Percentiles rank a stretch among this genome's conserved stretches.
Evolutionary conservation across 169 alveolate species (phyloP).

Genomic region (Plasmodium yoelii): DNA sequence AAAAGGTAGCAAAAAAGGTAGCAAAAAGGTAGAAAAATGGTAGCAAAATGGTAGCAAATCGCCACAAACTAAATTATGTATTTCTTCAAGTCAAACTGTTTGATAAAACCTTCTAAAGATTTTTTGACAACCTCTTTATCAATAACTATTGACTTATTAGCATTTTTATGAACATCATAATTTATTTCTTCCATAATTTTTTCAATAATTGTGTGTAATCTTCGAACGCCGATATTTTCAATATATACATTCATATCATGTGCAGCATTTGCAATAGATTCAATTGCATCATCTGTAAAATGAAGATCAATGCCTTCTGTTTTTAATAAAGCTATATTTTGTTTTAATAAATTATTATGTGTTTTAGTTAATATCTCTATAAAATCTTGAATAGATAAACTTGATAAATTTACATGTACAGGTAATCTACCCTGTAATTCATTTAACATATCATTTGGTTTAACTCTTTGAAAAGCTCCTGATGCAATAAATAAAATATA

Average conservation of each 20-base stretch:
- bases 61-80: conserved; percentile 33
- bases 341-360: conserved; percentile 85
- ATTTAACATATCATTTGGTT: conserved; percentile 91
- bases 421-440: conserved; percentile 95
- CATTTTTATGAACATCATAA: conserved; percentile 64
- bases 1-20: neutral
- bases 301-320: conserved; percentile 87
- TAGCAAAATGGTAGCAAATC: neutral
- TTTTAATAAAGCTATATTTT: conserved; percentile 86
- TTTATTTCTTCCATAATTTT: conserved; percentile 76
- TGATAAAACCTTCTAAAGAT: conserved; percentile 58
- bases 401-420: conserved; percentile 85
- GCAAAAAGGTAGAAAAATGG: neutral
- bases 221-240: conserved; percentile 93
- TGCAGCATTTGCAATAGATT: conserved; percentile 78
- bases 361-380: conserved; percentile 87
- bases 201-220: conserved; percentile 92
- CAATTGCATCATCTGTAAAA: conserved; percentile 86
- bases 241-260: conserved; percentile 86
- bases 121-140: conserved; percentile 66
- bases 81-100: conserved; percentile 70
- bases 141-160: conserved; percentile 34
- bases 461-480: conserved; percentile 92
- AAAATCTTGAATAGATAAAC: conserved; percentile 88
- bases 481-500: conserved; percentile 92